Conservation (phyloP, 1,284 basidiomycete genomes). For the Apiotrichum mycotoxinovorans region DNA sequence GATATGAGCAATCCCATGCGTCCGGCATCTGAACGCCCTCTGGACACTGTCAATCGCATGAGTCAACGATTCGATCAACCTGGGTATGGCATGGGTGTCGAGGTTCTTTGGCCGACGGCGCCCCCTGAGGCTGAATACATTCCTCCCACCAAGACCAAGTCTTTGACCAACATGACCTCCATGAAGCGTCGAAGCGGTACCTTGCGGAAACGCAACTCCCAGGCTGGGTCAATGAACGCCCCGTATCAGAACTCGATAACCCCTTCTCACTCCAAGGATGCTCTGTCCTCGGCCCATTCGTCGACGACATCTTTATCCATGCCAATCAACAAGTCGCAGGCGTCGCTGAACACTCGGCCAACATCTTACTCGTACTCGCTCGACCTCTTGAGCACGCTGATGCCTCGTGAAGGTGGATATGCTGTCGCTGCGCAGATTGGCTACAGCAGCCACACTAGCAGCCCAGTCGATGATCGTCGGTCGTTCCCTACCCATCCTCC, state of each 20-base stretch:
- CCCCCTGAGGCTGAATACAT: constrained; percentile 22
- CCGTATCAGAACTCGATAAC: not conserved
- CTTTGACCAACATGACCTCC: constrained; percentile 32
- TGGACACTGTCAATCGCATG: constrained; percentile 45
- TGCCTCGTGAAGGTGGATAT: constrained; percentile 49
- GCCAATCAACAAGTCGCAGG: constrained; percentile 34
- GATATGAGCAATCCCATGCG: constrained; percentile 48
- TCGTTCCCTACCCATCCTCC: constrained; percentile 17
- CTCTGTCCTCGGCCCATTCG: constrained; percentile 39
- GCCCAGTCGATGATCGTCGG: constrained; percentile 30
- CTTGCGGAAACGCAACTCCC: constrained; percentile 18
- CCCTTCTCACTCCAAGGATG: constrained; percentile 11
- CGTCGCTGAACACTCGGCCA: constrained; percentile 27
- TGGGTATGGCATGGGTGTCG: constrained; percentile 20
- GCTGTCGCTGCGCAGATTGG: constrained; percentile 44
- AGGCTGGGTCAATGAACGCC: constrained; percentile 17
- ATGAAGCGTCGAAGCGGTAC: constrained; percentile 17
- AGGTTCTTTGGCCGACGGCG: constrained; percentile 32
- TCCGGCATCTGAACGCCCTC: constrained; percentile 39
- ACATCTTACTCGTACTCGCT: constrained; percentile 40
- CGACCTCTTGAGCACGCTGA: constrained; percentile 41
- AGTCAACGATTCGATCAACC: constrained; percentile 29
- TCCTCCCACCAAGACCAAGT: constrained; percentile 32
- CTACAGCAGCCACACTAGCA: constrained; percentile 15
- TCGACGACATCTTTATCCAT: constrained; percentile 41